These are phyloP conservation scores for Geotrichum aggregatum DNA, from an alignment of 1,139 yeast species.

Conservation along the genomic window DNA sequence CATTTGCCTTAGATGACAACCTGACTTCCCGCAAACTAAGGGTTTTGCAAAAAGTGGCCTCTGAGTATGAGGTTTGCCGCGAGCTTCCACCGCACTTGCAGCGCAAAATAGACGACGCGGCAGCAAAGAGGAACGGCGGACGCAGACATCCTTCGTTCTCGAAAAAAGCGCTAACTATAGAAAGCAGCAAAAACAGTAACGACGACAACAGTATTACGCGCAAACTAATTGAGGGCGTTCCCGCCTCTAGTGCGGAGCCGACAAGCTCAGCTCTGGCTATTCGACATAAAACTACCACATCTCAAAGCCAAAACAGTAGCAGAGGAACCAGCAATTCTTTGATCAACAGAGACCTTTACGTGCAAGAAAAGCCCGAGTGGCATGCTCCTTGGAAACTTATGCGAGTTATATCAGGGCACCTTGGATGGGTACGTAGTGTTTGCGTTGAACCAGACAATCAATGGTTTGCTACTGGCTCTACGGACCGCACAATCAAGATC, in stretches of 20 bases:
- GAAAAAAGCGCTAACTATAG: constrained; percentile 19
- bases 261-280: constrained; percentile 21
- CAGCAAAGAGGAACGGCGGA: constrained; percentile 19
- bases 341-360: constrained; percentile 21
- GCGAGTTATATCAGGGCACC: constrained; percentile 81
- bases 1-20: background rate
- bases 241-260: constrained; percentile 22
- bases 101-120: constrained; percentile 23
- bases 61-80: constrained; percentile 25
- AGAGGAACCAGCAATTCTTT: constrained; percentile 4
- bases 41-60: constrained; percentile 23
- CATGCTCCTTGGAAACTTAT: constrained; percentile 67
- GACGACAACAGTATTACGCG: constrained; percentile 16
- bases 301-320: background rate
- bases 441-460: constrained; percentile 80
- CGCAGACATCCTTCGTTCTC: constrained; percentile 4
- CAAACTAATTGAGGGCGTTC: constrained; percentile 25
- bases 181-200: background rate
- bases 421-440: constrained; percentile 85
- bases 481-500: constrained; percentile 81
- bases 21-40: constrained; percentile 15
- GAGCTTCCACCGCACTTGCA: constrained; percentile 28
- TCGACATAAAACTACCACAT: constrained; percentile 9
- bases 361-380: constrained; percentile 43
- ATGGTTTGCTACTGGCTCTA: constrained; percentile 90